Evolutionary conservation across 768 basidiomycete genomes (phyloP).

Genomic region (Gloeostereum incarnatum): DNA sequence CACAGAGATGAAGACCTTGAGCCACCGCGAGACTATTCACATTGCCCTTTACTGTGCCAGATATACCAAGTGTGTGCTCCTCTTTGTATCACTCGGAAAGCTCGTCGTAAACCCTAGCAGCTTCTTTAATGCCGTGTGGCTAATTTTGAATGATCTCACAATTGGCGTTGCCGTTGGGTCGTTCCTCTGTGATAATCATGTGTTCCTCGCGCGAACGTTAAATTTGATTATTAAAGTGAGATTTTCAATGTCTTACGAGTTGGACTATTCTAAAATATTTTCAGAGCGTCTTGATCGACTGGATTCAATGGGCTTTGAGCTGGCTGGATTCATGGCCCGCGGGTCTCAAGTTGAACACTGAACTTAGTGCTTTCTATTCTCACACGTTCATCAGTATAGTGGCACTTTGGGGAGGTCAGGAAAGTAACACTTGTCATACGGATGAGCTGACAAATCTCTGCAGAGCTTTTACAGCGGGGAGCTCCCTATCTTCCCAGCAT

Average conservation of each 20-base stretch:
- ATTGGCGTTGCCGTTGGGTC: slow-evolving; percentile 68
- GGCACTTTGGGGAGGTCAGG: slow-evolving; percentile 65
- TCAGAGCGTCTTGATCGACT: slow-evolving; percentile 34
- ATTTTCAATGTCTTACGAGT: background rate
- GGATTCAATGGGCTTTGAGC: slow-evolving; percentile 41
- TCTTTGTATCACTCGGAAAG: background rate
- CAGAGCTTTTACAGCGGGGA: slow-evolving; percentile 16
- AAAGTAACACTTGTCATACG: background rate
- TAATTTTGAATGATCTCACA: slow-evolving; percentile 84
- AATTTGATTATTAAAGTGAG: slow-evolving; percentile 31
- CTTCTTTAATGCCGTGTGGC: slow-evolving; percentile 90
- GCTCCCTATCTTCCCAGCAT: slow-evolving; percentile 18
- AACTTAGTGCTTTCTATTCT: slow-evolving; percentile 83
- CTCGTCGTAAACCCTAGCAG: slow-evolving; percentile 25
- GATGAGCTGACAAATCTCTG: slow-evolving; percentile 2
- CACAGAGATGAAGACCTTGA: slow-evolving; percentile 28
- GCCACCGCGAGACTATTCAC: slow-evolving; percentile 22
- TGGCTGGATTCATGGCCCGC: slow-evolving; percentile 97
- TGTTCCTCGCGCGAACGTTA: slow-evolving; percentile 30
- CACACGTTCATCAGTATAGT: slow-evolving; percentile 59
- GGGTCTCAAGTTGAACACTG: slow-evolving; percentile 92
- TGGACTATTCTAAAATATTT: background rate
- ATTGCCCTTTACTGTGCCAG: slow-evolving; percentile 37
- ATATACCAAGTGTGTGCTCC: slow-evolving; percentile 54
- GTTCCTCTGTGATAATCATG: slow-evolving; percentile 61